phyloP scores from a whole-genome alignment of 495 filamentous ascomycete species.

The Trichodelitschia bisporula region DNA sequence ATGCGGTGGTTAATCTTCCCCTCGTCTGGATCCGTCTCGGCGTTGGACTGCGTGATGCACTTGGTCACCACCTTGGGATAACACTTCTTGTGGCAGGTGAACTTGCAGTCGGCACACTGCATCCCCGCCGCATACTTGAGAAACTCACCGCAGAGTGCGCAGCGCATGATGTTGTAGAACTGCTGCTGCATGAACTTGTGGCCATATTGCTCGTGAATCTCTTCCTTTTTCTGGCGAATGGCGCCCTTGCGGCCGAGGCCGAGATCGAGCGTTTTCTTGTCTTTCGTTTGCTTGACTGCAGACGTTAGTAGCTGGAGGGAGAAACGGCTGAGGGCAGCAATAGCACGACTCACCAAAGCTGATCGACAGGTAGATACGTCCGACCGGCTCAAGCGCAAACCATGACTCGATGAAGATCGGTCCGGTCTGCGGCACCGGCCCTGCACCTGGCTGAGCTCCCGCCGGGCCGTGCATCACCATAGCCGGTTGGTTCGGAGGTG shows the following conservation, averaged over 20 bases:
- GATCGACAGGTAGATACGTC: slow-evolving; percentile 65
- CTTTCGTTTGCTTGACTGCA: slow-evolving; percentile 40
- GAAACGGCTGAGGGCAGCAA: not conserved
- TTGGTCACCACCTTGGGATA: slow-evolving; percentile 96
- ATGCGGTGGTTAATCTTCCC: slow-evolving; percentile 99
- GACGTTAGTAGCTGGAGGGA: slow-evolving; percentile 14
- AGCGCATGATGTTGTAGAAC: slow-evolving; percentile 99
- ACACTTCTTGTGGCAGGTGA: slow-evolving; percentile 94
- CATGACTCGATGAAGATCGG: slow-evolving; percentile 67
- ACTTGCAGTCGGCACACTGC: slow-evolving; percentile 99
- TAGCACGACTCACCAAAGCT: slow-evolving; percentile 64
- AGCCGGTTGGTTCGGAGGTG: slow-evolving; percentile 16
- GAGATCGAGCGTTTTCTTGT: slow-evolving; percentile 50
- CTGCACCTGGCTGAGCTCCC: slow-evolving; percentile 17
- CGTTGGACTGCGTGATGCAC: slow-evolving; percentile 98
- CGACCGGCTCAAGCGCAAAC: slow-evolving; percentile 91
- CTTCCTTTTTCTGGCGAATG: slow-evolving; percentile 89
- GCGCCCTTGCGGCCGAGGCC: slow-evolving; percentile 89
- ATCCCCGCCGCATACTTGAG: slow-evolving; percentile 96
- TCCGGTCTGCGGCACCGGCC: slow-evolving; percentile 17
- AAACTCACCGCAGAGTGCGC: slow-evolving; percentile 91
- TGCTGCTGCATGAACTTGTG: slow-evolving; percentile 96
- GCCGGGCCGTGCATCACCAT: slow-evolving; percentile 7
- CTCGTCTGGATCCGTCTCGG: slow-evolving; percentile 92
- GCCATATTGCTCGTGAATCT: slow-evolving; percentile 91